Evolutionary conservation across 352 stramenopile genomes (phyloP), one percentile per base, ranked within the genome.

Genomic region (Thalassiosira ordinaria): DNA sequence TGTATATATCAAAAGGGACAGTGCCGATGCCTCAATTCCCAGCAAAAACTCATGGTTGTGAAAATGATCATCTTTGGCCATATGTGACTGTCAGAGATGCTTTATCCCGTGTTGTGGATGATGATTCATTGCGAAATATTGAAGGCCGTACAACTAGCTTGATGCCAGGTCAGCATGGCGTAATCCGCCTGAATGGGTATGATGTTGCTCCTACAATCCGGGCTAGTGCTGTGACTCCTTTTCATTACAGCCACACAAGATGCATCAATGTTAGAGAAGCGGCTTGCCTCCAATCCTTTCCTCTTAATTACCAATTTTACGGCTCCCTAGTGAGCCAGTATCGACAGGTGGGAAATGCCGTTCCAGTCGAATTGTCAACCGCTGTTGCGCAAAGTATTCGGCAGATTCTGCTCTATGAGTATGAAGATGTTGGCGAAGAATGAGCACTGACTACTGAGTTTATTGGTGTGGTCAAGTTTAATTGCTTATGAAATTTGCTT

Each of bases 331-430:
- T 31, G 3, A 76, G 79, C 37, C 71, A 85, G 57, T 74, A 75
- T 39, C 59, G 66, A 31, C 78, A 87, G 57, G 67, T 89, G 70
- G 82, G 82, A 31, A 89, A 89, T 39, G 82, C 82, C 47, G 74
- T 87, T 9, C 82, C 78, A 39, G 57, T 89, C 37, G 29, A 56
- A 46, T 35, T 89, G 26, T 62, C 73, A 31, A 72, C 46, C 56
- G 73, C 78, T 14, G 59, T 89, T 39, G 82, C 78, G n/a, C 47
- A 63, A 35, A 64, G 46, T 59, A 67, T 78, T 33, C 46, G 60
- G n/a, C 41, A 74, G 24, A 37, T 79, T 14, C 33, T 77, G 26
- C n/a, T 65, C n/a, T 72, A 82, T 49, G 59, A 73, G 14, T 77
- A 77, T n/a, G 46, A 65, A 44, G 49, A 65, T 14, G 22, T 5